Conservation (phyloP, 345 rosid species). For the Eucalyptus sideroxylon region DNA sequence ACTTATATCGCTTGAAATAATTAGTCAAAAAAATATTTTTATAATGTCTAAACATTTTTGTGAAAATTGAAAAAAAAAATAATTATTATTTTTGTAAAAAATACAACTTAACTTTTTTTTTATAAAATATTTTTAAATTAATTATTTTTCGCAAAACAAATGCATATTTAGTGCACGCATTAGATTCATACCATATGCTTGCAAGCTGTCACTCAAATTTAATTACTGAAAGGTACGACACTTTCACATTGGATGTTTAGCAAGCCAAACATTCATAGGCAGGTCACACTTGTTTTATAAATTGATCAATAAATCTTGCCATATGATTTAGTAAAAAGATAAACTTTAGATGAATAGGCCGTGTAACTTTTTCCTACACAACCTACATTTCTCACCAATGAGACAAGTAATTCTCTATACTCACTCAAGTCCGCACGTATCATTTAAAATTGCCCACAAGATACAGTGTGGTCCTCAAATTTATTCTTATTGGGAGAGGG, state of each 20-base stretch:
- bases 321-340: neutral
- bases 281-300: neutral
- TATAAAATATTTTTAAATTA: too few relatives aligned
- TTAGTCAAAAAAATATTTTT: too few relatives aligned
- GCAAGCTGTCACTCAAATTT: neutral
- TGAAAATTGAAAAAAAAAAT: neutral
- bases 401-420: neutral
- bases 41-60: too few relatives aligned
- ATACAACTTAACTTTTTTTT: too few relatives aligned
- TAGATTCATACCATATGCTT: neutral
- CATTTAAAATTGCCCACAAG: neutral
- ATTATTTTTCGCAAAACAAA: too few relatives aligned
- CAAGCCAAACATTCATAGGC: neutral
- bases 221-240: neutral
- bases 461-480: too few relatives aligned
- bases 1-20: too few relatives aligned
- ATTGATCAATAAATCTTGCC: neutral
- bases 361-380: neutral
- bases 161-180: neutral
- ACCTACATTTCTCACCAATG: neutral
- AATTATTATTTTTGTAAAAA: too few relatives aligned
- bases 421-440: neutral
- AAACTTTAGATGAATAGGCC: neutral
- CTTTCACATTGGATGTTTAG: neutral
- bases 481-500: neutral